A percentile compares a stretch with the other conserved stretches of the same genome.
These are phyloP conservation scores for Lodderomyces oxycetoniae DNA, from an alignment of 1,139 yeast genomes.

Conservation along the genomic window DNA sequence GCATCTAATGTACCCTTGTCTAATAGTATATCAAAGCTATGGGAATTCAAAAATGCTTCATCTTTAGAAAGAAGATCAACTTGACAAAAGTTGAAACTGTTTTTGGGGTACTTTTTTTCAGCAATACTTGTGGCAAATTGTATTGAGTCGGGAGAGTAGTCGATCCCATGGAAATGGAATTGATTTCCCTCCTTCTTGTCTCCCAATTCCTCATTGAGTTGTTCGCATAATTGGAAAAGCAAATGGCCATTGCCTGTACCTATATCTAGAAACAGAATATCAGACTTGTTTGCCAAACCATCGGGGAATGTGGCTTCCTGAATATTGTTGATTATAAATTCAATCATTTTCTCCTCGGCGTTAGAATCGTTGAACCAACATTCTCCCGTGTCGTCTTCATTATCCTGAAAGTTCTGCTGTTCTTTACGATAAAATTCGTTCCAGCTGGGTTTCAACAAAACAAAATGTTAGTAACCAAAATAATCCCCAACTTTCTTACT, in stretches of 20 bases:
- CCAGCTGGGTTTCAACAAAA: slow-evolving; percentile 69
- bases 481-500: too few relatives aligned
- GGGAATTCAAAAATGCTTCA: slow-evolving; percentile 30
- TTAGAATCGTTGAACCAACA: slow-evolving; percentile 94
- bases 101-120: slow-evolving; percentile 29
- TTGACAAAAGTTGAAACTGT: slow-evolving; percentile 38
- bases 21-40: slow-evolving; percentile 62
- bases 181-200: slow-evolving; percentile 27
- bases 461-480: too few relatives aligned
- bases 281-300: slow-evolving; percentile 20
- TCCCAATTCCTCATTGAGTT: slow-evolving; percentile 42
- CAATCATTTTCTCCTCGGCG: slow-evolving; percentile 79
- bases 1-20: slow-evolving; percentile 98
- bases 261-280: slow-evolving; percentile 58
- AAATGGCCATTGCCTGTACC: slow-evolving; percentile 98
- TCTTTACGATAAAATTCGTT: slow-evolving; percentile 78
- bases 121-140: slow-evolving; percentile 64
- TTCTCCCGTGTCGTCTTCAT: slow-evolving; percentile 86
- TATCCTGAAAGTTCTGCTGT: slow-evolving; percentile 60
- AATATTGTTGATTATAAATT: slow-evolving; percentile 45
- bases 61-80: slow-evolving; percentile 42
- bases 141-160: slow-evolving; percentile 77
- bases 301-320: slow-evolving; percentile 22
- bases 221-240: slow-evolving; percentile 62
- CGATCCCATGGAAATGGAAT: slow-evolving; percentile 61